These are phyloP conservation scores for Pontederia paniculata DNA, from an alignment of 176 grass and related monocot species.

Conservation along the genomic window DNA sequence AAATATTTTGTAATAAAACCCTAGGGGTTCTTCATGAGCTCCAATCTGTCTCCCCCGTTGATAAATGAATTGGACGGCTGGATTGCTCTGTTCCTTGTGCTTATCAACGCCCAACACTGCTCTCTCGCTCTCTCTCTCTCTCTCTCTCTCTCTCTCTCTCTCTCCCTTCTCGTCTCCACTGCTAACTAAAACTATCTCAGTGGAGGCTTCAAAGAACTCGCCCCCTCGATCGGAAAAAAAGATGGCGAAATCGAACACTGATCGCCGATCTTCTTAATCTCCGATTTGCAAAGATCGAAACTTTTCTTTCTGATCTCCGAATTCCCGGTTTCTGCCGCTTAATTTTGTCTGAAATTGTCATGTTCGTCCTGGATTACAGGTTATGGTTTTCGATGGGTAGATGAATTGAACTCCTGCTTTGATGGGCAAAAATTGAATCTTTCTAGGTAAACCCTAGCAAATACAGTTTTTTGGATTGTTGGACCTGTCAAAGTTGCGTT, in stretches of 20 bases:
- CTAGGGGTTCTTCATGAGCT: neutral
- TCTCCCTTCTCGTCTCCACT: neutral
- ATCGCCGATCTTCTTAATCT: neutral
- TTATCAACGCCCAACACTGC: neutral
- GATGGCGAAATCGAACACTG: neutral
- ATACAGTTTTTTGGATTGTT: neutral
- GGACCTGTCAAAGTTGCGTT: constrained; percentile 4
- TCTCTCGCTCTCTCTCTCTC: neutral
- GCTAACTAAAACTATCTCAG: neutral
- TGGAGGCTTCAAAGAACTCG: neutral
- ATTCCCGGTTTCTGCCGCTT: neutral
- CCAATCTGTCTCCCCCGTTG: neutral
- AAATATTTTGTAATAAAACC: constrained; percentile 9
- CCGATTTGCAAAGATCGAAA: neutral
- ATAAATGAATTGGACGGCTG: neutral
- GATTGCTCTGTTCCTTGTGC: neutral
- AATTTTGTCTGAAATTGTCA: neutral
- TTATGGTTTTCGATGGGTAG: constrained; percentile 1
- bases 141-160: neutral
- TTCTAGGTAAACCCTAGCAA: neutral
- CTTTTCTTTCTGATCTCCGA: neutral
- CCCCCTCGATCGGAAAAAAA: neutral
- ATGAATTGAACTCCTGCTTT: neutral
- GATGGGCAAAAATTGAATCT: neutral
- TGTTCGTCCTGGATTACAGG: neutral